Base-by-base conservation (phyloP, 306 rosid species). In the Citrullus amarus region DNA sequence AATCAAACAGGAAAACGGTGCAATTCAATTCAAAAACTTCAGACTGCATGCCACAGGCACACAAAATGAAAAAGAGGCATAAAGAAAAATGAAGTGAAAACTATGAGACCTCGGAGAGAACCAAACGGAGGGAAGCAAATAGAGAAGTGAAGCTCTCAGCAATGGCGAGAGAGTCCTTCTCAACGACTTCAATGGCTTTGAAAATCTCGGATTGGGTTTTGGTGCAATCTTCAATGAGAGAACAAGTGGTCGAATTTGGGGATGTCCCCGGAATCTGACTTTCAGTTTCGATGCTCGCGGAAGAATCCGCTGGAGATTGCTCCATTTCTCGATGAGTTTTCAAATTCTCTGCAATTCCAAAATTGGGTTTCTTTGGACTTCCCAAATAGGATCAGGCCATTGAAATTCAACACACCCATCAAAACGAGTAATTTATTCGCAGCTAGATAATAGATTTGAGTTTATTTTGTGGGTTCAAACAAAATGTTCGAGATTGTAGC, bases 61-160 rank as follows among this genome's bases (percentile, higher is more conserved):
- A 32, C 36, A 32, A 43, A 41, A 39, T 41, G 3, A 9, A 57
- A 81, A 61, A 2, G 11, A 15, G 65, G 16, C 30, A 55, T 38
- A 11, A 17, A 8, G 51, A 20, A 81, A 20, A 25, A 55, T 20
- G 22, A 14, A 28, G 60, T 13, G 28, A 18, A 54, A 69, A 50
- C 3, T 11, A 62, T 12, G 34, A 48, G 25, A 90, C 91, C 91
- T 89, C 84, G 41, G 95, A 90, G 82, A 94, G 96, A 15, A 93
- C 86, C 43, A 83, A 44, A 8, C 96, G 93, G 71, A 94, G 95
- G 28, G 96, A 91, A 38, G 86, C 88, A 84, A 94, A 92, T 77
- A 92, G 93, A 63, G 97, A 87, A 79, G 83, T 80, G 87, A 89
- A 94, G 79, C 93, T 94, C 76, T 89, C 84, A 28, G 95, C 88